Evolutionary conservation across 345 rosid species (phyloP), one percentile per base, ranked within the genome.

Genomic region (Citrus inodora): DNA sequence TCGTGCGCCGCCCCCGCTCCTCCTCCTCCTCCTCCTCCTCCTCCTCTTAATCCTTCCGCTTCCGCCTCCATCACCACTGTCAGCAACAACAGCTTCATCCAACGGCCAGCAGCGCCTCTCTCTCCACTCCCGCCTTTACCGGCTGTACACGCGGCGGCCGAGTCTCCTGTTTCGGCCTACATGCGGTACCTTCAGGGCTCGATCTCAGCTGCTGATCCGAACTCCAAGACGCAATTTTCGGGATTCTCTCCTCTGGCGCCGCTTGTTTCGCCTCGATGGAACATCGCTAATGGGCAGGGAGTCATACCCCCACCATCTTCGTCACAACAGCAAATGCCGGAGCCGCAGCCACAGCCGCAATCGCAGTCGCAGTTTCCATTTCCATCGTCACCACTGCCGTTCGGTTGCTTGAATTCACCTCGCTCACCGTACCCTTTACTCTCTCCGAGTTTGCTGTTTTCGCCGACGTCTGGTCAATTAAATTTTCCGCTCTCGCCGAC

Each of bases 331-430:
- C 70, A 58, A 7, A 58, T 56, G 77, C 21, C 14, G 9, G 87
- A 21, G 65, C 8, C 28, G 4, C 87, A 72, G 24, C 33, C 84
- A 16, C 79, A 76, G 10, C 28, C 53, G 10, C 80, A 79, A 70
- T 24, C 80, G 7, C 82, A 77, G 55, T 75, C 78, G 71, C 89
- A 81, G 78, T 88, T 87, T 19, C 88, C 87, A 68, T 53, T 88
- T 38, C 88, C 91, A 1, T 56, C 84, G 7, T 83, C 90, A 7
- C 91, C 88, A 21, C 71, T 80, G 30, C 85, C 92, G 6, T 92
- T 92, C 19, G 99, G 99, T 22, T 93, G 97, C 84, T 70, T 91
- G 68, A 95, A 83, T 74, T 94, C 99, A 55, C 97, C 98, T 4
- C 80, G 86, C 73, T 89, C 98, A 0, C 89, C 95, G 0, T 87